These are phyloP conservation scores for Polytrichum commune DNA, from an alignment of 225 moss, liverwort and hornwort species.

Conservation along the genomic window DNA sequence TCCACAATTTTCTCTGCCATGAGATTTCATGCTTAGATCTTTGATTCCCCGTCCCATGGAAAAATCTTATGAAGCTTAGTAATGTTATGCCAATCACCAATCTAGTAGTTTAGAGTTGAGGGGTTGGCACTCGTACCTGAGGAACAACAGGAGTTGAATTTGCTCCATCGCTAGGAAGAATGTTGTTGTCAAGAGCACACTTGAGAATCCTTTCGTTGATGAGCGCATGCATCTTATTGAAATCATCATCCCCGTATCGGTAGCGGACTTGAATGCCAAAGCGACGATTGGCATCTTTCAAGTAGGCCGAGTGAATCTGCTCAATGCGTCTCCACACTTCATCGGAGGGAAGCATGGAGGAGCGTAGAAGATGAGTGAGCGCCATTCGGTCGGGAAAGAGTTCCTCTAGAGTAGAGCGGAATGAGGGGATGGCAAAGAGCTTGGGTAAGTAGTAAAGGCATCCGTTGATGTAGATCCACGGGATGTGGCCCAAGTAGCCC, in stretches of 20 bases:
- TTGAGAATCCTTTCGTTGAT: constrained; percentile 51
- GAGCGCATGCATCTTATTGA: constrained; percentile 44
- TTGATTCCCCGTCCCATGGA: too few species aligned
- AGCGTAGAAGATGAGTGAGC: constrained; percentile 65
- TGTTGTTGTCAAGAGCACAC: constrained; percentile 56
- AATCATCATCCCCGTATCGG: constrained; percentile 52
- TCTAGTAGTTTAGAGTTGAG: not conserved
- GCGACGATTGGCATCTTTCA: constrained; percentile 54
- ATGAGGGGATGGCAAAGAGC: constrained; percentile 71
- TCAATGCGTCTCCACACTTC: constrained; percentile 69
- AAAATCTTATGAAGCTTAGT: too few species aligned
- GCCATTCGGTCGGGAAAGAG: constrained; percentile 82
- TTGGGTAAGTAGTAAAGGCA: constrained; percentile 85
- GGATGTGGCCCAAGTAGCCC: constrained; percentile 38
- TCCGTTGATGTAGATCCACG: constrained; percentile 79
- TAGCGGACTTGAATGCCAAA: constrained; percentile 81
- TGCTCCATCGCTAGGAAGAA: constrained; percentile 47
- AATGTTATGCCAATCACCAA: too few species aligned
- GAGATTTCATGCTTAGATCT: too few species aligned
- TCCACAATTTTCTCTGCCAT: too few species aligned
- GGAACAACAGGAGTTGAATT: not conserved
- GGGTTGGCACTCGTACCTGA: not conserved
- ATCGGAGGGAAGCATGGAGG: constrained; percentile 61
- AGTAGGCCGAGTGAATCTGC: constrained; percentile 57
- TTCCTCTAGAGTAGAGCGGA: constrained; percentile 63